Percentiles rank a stretch among this genome's conserved stretches.
Evolutionary conservation across 2,329 filamentous ascomycete genomes (phyloP).

Genomic region (Penicillium sp.): DNA sequence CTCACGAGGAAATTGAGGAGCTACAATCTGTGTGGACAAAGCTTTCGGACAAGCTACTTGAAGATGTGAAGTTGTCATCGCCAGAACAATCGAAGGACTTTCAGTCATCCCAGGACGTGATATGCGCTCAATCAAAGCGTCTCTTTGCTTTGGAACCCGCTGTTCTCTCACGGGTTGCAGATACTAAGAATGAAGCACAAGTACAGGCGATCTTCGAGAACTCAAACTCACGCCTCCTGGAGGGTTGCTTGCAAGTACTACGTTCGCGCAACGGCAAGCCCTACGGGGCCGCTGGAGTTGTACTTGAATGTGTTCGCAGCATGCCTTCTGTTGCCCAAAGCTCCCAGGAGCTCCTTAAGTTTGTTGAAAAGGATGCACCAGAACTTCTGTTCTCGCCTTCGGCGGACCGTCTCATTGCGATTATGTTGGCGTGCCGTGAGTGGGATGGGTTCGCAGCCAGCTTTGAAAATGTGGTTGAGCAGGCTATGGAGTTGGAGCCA

Average conservation of each 20-base stretch:
- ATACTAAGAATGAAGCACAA: slow-evolving; percentile 20
- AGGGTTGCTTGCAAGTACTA: slow-evolving; percentile 48
- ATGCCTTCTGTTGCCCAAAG: slow-evolving; percentile 40
- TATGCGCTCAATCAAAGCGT: slow-evolving; percentile 62
- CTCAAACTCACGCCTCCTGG: slow-evolving; percentile 38
- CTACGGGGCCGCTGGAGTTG: slow-evolving; percentile 57
- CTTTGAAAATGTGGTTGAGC: slow-evolving; percentile 35
- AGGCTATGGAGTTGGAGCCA: slow-evolving; percentile 30
- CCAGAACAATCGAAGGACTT: slow-evolving; percentile 79
- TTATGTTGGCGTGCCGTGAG: slow-evolving; percentile 55
- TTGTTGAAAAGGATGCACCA: slow-evolving; percentile 54
- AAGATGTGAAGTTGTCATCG: slow-evolving; percentile 65
- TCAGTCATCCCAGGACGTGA: slow-evolving; percentile 62
- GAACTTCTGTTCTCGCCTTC: slow-evolving; percentile 64
- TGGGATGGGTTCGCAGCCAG: slow-evolving; percentile 39
- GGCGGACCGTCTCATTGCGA: slow-evolving; percentile 59
- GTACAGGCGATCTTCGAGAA: slow-evolving; percentile 35
- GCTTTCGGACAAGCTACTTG: slow-evolving; percentile 58
- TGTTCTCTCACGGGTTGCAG: slow-evolving; percentile 28
- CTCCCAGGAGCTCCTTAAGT: slow-evolving; percentile 44
- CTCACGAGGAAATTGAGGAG: slow-evolving; percentile 43
- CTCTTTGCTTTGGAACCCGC: slow-evolving; percentile 58
- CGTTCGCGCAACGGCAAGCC: slow-evolving; percentile 58
- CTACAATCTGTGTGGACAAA: slow-evolving; percentile 58
- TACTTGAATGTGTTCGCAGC: slow-evolving; percentile 50